Conservation (phyloP, 495 filamentous ascomycete genomes). For the Penicillium bovifimosum region DNA sequence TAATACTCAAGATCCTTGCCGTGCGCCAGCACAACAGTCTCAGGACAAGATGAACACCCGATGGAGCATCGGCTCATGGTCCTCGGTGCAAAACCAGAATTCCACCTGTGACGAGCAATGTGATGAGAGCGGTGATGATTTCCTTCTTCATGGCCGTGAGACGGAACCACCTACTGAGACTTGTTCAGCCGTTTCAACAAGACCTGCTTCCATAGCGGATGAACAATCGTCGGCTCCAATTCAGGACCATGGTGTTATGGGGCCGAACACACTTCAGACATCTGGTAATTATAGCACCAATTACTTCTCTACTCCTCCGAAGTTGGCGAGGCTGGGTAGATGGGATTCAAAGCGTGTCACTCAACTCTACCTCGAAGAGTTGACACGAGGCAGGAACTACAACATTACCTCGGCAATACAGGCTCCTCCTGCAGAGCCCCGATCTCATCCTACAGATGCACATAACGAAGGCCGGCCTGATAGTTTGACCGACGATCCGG, state of each 20-base stretch:
- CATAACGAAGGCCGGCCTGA: conserved; percentile 17
- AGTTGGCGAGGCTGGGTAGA: conserved; percentile 44
- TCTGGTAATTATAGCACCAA: conserved; percentile 1
- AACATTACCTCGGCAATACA: conserved; percentile 14
- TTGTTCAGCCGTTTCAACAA: conserved; percentile 31
- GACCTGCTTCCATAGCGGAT: conserved; percentile 24
- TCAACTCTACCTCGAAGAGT: conserved; percentile 49
- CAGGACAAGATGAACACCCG: conserved; percentile 27
- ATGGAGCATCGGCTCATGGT: conserved; percentile 53
- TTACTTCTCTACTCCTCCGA: conserved; percentile 32
- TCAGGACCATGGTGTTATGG: conserved; percentile 18
- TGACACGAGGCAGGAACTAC: conserved; percentile 36
- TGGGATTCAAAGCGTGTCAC: conserved; percentile 51
- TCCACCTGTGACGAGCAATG: conserved; percentile 36
- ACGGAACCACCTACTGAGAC: conserved; percentile 27
- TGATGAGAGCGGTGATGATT: conserved; percentile 31
- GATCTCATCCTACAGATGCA: conserved; percentile 2
- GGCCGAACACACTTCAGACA: conserved; percentile 14
- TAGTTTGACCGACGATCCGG: conserved; percentile 35
- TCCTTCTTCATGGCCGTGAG: conserved; percentile 16
- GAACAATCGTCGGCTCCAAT: conserved; percentile 14
- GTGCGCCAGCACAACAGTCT: conserved; percentile 16
- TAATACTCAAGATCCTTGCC: conserved; percentile 26
- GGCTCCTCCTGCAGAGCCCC: conserved; percentile 17
- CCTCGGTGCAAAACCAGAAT: conserved; percentile 39